Base-by-base conservation (phyloP, 1,284 basidiomycete species). In the Leccinum laetum region DNA sequence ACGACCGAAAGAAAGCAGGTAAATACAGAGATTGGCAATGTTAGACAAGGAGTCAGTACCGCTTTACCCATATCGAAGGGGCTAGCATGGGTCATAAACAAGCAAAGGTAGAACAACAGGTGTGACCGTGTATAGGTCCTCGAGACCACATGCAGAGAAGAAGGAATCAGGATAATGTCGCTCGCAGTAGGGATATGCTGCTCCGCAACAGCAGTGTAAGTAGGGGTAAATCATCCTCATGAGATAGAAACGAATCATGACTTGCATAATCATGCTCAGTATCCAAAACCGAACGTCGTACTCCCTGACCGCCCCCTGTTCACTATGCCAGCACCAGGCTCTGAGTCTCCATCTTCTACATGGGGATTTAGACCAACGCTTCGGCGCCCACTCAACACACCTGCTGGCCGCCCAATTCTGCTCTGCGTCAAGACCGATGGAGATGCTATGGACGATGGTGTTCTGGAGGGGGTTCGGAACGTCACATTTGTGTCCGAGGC, bases 381-480 rank as follows among this genome's bases (percentile, higher is more conserved):
- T 71, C 80, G 81, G 61, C 87, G 81, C 16, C 84, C 83, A 62
- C 78, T 75, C 2, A 70, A 73, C 26, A 75, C 67, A 26, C 78
- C 77, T 53, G 78, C 72, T 55, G 88, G 90, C 62, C 86, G 81
- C 4, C 88, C 89, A 65, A 91, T 91, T 61, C 87, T 82, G 70
- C 89, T 91, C 70, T 89, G 85, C 0, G 78, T 73, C 13, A 87
- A 72, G 18, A 77, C 65, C 1, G 79, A 73, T 14, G 67, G 1
- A 37, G 77, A 73, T 9, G 69, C 72, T 2, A 70, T 65, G 53
- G 82, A 77, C 5, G 80, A 75, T 37, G 83, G 80, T 63, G 81
- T 73, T 72, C 80, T 82, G 24, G 80, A 79, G 39, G 78, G 69
- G 6, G 78, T 73, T 66, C 89, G 83, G 59, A 86, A 72, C 4